These are phyloP conservation scores for Dalbergia cochinchinensis DNA, from an alignment of 306 rosid genomes.

Conservation along the genomic window DNA sequence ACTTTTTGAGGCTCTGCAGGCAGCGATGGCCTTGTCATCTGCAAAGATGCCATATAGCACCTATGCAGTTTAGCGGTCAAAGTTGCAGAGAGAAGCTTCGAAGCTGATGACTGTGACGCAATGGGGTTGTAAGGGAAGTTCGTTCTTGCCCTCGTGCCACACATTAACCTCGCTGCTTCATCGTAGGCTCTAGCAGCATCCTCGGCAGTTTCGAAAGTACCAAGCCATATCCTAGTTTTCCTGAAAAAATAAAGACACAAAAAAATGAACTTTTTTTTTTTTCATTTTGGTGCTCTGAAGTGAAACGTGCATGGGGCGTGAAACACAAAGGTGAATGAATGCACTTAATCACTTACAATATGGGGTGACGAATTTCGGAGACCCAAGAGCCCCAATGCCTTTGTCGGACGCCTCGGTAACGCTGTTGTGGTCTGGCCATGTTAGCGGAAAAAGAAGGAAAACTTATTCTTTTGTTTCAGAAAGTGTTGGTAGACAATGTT, in stretches of 20 bases:
- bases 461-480: slow-evolving; percentile 39
- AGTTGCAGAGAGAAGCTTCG: slow-evolving; percentile 89
- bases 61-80: slow-evolving; percentile 86
- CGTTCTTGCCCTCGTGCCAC: slow-evolving; percentile 87
- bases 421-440: slow-evolving; percentile 95
- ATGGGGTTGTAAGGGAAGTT: slow-evolving; percentile 89
- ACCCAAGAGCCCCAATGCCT: slow-evolving; percentile 99
- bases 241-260: slow-evolving; percentile 38
- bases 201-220: slow-evolving; percentile 94
- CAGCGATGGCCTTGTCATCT: slow-evolving; percentile 66
- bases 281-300: background rate
- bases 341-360: slow-evolving; percentile 63
- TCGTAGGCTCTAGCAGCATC: slow-evolving; percentile 96
- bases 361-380: slow-evolving; percentile 96
- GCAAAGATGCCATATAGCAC: slow-evolving; percentile 88
- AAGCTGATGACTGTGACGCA: slow-evolving; percentile 74
- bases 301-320: slow-evolving; percentile 34
- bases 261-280: background rate
- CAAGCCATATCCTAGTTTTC: slow-evolving; percentile 97
- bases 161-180: slow-evolving; percentile 95
- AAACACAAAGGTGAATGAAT: background rate
- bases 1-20: slow-evolving; percentile 54
- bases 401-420: slow-evolving; percentile 95
- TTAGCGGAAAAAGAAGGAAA: slow-evolving; percentile 43
- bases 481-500: slow-evolving; percentile 50